Conservation (phyloP, 2,329 filamentous ascomycete genomes). For the Parastagonospora avenae region DNA sequence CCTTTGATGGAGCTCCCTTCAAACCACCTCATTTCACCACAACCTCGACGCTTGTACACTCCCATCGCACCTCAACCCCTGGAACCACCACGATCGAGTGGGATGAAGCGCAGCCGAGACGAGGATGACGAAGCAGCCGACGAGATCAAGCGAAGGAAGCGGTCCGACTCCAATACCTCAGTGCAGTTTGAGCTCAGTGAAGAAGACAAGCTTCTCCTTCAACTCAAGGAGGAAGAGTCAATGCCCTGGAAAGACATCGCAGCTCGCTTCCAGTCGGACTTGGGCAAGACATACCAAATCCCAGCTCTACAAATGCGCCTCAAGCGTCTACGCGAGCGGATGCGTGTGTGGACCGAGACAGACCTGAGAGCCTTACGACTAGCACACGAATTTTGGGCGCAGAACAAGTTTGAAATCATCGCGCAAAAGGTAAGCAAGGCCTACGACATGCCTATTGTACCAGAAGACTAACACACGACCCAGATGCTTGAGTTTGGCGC, state of each 20-base stretch:
- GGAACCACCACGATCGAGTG: slow-evolving; percentile 34
- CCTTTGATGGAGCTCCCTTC: slow-evolving; percentile 32
- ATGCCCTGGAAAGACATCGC: slow-evolving; percentile 62
- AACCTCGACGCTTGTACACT: slow-evolving; percentile 50
- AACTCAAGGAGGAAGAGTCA: slow-evolving; percentile 58
- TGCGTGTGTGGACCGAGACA: slow-evolving; percentile 58
- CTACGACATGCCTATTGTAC: no score
- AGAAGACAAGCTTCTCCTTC: slow-evolving; percentile 57
- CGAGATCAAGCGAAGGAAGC: slow-evolving; percentile 48
- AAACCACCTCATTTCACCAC: slow-evolving; percentile 39
- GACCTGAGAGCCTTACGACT: slow-evolving; percentile 56
- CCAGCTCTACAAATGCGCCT: slow-evolving; percentile 61
- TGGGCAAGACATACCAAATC: slow-evolving; percentile 56
- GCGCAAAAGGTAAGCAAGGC: slow-evolving; percentile 50
- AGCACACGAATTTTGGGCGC: slow-evolving; percentile 60
- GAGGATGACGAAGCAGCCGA: slow-evolving; percentile 42
- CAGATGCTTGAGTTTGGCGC: slow-evolving; percentile 60
- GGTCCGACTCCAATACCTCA: slow-evolving; percentile 44
- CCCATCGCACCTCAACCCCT: slow-evolving; percentile 52
- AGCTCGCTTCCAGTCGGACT: slow-evolving; percentile 54
- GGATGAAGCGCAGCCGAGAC: slow-evolving; percentile 46
- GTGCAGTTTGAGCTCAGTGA: slow-evolving; percentile 53
- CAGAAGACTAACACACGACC: slow-evolving; percentile 11
- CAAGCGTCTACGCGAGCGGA: slow-evolving; percentile 57
- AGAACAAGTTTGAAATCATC: slow-evolving; percentile 61